Conservation (phyloP, 352 stramenopile species). For the Chrysophaeum taylorii region DNA sequence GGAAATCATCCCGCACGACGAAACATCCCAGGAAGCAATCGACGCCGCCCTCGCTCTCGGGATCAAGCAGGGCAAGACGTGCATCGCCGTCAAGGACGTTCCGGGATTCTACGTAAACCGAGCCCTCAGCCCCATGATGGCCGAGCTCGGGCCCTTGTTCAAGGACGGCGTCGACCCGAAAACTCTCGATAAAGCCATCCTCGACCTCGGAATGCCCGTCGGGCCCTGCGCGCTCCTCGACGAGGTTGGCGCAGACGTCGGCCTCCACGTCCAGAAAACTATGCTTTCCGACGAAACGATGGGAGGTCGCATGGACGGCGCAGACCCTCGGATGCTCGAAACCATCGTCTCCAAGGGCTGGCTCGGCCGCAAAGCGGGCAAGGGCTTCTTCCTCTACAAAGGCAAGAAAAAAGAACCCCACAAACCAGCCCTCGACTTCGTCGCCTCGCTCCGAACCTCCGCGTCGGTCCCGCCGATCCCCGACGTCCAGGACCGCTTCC, state of each 20-base stretch:
- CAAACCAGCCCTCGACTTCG: conserved; percentile 44
- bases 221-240: conserved; percentile 90
- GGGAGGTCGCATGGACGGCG: conserved; percentile 84
- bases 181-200: conserved; percentile 83
- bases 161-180: conserved; percentile 79
- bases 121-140: conserved; percentile 82
- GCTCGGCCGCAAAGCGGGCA: conserved; percentile 87
- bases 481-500: conserved; percentile 79
- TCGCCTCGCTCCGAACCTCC: conserved; percentile 58
- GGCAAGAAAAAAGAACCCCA: conserved; percentile 63
- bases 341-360: conserved; percentile 90
- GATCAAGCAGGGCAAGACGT: conserved; percentile 93
- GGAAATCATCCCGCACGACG: conserved; percentile 90
- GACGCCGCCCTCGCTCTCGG: conserved; percentile 84
- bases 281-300: conserved; percentile 80
- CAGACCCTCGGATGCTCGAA: conserved; percentile 64
- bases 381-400: conserved; percentile 94
- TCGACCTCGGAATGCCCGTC: conserved; percentile 90
- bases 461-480: no score
- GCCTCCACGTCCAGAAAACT: conserved; percentile 77
- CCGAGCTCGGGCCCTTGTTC: conserved; percentile 74
- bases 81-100: conserved; percentile 94
- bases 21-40: conserved; percentile 68
- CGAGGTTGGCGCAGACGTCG: conserved; percentile 93
- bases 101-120: conserved; percentile 99